Evolutionary conservation across 2,329 filamentous ascomycete species (phyloP).

Genomic region (Calcarisporium arbuscula): DNA sequence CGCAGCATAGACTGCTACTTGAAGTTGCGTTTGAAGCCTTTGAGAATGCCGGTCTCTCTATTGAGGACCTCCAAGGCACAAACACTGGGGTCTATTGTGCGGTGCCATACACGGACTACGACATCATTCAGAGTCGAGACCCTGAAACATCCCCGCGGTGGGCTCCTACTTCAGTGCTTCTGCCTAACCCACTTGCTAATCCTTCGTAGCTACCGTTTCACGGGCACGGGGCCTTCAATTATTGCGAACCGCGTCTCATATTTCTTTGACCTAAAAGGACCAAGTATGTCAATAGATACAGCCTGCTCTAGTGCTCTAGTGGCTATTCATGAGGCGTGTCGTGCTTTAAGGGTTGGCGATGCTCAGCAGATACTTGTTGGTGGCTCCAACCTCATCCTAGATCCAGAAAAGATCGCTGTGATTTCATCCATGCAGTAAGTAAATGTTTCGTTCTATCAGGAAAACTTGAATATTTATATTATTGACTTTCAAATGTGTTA

Average conservation of each 20-base stretch:
- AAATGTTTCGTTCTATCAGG: no score
- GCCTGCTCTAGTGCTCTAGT: constrained; percentile 27
- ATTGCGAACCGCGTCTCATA: constrained; percentile 7
- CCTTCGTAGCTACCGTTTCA: constrained; percentile 7
- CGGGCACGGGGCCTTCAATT: constrained; percentile 7
- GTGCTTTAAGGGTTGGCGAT: constrained; percentile 18
- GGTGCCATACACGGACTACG: constrained; percentile 7
- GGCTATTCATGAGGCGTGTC: constrained; percentile 20
- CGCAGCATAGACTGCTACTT: constrained; percentile 9
- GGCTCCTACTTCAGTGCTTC: constrained; percentile 5
- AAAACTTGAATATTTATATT: no score
- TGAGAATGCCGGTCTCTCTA: constrained; percentile 16
- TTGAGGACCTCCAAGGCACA: constrained; percentile 11
- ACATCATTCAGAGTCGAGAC: constrained; percentile 5
- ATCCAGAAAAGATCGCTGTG: constrained; percentile 9
- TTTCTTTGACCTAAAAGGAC: constrained; percentile 9
- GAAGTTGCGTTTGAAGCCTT: constrained; percentile 9
- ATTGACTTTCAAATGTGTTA: no score
- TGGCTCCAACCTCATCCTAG: constrained; percentile 16
- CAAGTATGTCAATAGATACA: constrained; percentile 24
- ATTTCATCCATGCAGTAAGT: constrained; percentile 10
- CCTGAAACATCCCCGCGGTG: constrained; percentile 6
- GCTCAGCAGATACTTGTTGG: constrained; percentile 16
- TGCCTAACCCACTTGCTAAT: not conserved
- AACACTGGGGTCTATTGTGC: constrained; percentile 9